Conservation (phyloP, 129 eudicot genomes). For the Lactuca saligna region DNA sequence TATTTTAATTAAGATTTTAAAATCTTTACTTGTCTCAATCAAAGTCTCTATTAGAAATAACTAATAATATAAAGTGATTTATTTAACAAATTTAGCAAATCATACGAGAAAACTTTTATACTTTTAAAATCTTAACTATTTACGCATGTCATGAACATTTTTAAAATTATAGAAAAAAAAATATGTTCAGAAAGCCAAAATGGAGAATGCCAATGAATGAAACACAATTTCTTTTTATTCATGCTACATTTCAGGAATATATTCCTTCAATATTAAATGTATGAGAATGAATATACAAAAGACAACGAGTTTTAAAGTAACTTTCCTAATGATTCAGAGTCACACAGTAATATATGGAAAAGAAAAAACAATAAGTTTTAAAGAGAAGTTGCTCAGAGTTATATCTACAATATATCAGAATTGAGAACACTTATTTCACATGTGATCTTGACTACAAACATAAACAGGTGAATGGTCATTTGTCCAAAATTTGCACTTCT, state of each 20-base stretch:
- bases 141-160: too few species aligned
- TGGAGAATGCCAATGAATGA: too few species aligned
- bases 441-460: conserved; percentile 26
- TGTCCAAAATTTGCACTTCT: conserved; percentile 2
- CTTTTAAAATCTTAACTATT: too few species aligned
- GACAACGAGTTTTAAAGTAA: conserved; percentile 7
- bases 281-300: neutral
- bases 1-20: too few species aligned
- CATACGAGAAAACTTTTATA: too few species aligned
- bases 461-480: conserved; percentile 15
- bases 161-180: too few species aligned
- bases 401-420: conserved; percentile 10
- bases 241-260: neutral
- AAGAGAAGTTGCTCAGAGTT: neutral
- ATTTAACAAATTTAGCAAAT: too few species aligned
- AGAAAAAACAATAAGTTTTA: conserved; percentile 27
- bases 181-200: too few species aligned
- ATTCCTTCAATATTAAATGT: too few species aligned
- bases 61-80: neutral
- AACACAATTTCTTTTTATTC: too few species aligned
- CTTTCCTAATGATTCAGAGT: conserved; percentile 23
- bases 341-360: conserved; percentile 24
- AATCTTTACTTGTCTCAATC: neutral
- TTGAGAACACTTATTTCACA: conserved; percentile 19
- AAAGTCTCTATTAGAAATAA: neutral